Evolutionary conservation across 2,329 filamentous ascomycete genomes (phyloP).

Genomic region (Cercospora berteroae): DNA sequence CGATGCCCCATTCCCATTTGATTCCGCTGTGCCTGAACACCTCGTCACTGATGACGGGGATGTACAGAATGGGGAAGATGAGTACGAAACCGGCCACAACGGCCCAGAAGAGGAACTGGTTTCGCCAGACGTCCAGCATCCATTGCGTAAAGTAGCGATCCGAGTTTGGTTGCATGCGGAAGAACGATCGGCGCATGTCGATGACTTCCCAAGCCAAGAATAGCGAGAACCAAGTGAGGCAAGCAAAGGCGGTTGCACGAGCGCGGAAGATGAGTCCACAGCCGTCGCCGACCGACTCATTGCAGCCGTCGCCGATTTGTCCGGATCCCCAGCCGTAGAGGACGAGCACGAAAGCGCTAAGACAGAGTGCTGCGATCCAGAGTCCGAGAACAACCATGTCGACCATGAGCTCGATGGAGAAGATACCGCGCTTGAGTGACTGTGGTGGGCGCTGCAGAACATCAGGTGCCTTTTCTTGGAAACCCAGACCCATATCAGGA

Average conservation of each 20-base stretch:
- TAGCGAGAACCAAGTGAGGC: conserved; percentile 72
- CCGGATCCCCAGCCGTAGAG: conserved; percentile 59
- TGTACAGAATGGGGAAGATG: conserved; percentile 56
- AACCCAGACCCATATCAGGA: conserved; percentile 83
- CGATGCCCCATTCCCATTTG: conserved; percentile 67
- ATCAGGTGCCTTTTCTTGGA: conserved; percentile 71
- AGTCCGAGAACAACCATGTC: conserved; percentile 79
- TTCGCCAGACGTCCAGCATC: conserved; percentile 67
- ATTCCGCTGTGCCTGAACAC: conserved; percentile 68
- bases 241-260: conserved; percentile 70
- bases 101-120: conserved; percentile 60
- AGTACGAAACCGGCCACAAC: conserved; percentile 47
- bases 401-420: conserved; percentile 72
- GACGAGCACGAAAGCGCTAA: conserved; percentile 62
- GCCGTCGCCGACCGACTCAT: conserved; percentile 53
- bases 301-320: conserved; percentile 58
- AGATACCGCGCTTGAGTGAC: conserved; percentile 65
- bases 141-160: conserved; percentile 64
- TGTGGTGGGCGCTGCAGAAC: conserved; percentile 80
- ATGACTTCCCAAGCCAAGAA: conserved; percentile 80
- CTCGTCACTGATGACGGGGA: conserved; percentile 63
- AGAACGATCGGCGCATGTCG: conserved; percentile 69
- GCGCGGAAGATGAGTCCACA: conserved; percentile 69
- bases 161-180: conserved; percentile 66
- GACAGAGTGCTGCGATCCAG: conserved; percentile 68